Evolutionary conservation across 345 rosid genomes (phyloP).

Genomic region (Citrus inodora): DNA sequence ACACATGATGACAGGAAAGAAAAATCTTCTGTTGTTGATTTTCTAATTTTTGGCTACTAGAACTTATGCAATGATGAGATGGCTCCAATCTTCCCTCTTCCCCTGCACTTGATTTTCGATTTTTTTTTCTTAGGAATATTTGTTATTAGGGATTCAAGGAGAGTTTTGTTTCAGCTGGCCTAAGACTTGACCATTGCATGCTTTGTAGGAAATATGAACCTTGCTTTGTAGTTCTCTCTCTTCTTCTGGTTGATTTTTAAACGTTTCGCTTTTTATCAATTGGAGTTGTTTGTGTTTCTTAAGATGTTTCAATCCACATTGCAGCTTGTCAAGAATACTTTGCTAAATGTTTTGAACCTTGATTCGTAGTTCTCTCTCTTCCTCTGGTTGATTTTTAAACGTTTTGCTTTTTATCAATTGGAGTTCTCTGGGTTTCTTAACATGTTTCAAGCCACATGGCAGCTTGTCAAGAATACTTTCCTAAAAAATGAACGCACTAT

Average conservation of each 20-base stretch:
- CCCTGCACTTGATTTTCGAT: not conserved
- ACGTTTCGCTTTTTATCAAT: not conserved
- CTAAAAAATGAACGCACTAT: slow-evolving; percentile 24
- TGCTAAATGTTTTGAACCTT: slow-evolving; percentile 11
- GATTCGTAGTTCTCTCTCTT: not conserved
- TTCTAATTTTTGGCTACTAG: not conserved
- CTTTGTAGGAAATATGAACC: not conserved
- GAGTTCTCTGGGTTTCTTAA: not conserved
- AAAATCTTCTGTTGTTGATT: not conserved
- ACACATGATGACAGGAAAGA: not conserved
- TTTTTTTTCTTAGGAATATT: not conserved
- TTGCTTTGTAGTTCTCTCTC: not conserved
- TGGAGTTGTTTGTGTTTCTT: not conserved
- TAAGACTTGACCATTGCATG: not conserved
- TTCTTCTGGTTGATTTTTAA: not conserved
- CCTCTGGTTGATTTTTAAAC: not conserved
- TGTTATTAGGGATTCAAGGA: not conserved
- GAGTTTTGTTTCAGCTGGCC: not conserved
- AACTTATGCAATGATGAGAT: not conserved
- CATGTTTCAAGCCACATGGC: slow-evolving; percentile 2
- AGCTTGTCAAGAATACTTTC: slow-evolving; percentile 25
- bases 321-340: slow-evolving; percentile 24
- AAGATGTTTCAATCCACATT: not conserved
- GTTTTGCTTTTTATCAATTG: not conserved
- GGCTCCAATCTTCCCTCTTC: not conserved